Conservation (phyloP, 1,284 basidiomycete genomes). For the Ustilago bromivora region DNA sequence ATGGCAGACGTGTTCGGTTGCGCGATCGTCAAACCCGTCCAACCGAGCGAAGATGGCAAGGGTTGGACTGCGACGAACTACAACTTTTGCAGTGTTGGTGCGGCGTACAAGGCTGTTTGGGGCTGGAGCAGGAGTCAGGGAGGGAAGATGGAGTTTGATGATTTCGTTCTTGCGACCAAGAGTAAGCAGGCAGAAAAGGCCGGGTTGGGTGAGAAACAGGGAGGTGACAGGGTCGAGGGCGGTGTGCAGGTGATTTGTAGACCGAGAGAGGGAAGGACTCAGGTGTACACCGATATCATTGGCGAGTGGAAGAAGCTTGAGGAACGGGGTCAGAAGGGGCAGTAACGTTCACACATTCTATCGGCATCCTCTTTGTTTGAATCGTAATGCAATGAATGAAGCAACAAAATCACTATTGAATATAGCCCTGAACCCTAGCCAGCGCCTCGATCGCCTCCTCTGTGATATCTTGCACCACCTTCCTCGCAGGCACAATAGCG, state of each 20-base stretch:
- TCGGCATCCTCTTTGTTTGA: background rate
- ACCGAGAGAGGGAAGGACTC: slow-evolving; percentile 23
- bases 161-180: slow-evolving; percentile 49
- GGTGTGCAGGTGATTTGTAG: slow-evolving; percentile 44
- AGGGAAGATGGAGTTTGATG: slow-evolving; percentile 39
- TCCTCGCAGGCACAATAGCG: slow-evolving; percentile 46
- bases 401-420: slow-evolving; percentile 15
- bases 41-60: slow-evolving; percentile 39
- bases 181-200: slow-evolving; percentile 17
- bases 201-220: background rate
- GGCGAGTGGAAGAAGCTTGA: slow-evolving; percentile 48
- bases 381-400: background rate
- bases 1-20: slow-evolving; percentile 81
- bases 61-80: slow-evolving; percentile 46
- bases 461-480: slow-evolving; percentile 53
- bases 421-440: slow-evolving; percentile 21
- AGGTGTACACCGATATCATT: slow-evolving; percentile 35
- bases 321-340: slow-evolving; percentile 25
- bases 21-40: slow-evolving; percentile 56
- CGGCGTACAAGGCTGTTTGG: slow-evolving; percentile 67
- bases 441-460: slow-evolving; percentile 42
- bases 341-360: background rate
- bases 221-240: slow-evolving; percentile 20
- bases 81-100: slow-evolving; percentile 67
- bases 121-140: slow-evolving; percentile 45